Conservation (phyloP, 2,329 filamentous ascomycete genomes). For the Hypocreales sp. region DNA sequence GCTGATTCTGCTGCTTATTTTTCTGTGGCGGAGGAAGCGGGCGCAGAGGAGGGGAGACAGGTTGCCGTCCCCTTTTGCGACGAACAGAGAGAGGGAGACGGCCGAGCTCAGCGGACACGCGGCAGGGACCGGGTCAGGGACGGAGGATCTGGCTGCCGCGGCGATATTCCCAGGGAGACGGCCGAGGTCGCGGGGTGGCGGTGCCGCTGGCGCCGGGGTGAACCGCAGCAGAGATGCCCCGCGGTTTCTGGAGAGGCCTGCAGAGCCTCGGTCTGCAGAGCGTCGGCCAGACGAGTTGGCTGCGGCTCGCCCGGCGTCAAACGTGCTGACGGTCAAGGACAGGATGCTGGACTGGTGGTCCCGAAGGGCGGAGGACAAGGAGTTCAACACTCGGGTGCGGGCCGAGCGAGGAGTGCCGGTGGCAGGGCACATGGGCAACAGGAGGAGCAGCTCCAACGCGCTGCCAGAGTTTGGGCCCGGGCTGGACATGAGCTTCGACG, state of each 20-base stretch:
- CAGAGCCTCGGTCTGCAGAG: slow-evolving; percentile 3
- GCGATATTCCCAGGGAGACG: slow-evolving; percentile 1
- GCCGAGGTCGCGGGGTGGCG: slow-evolving; percentile 8
- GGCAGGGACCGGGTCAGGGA: slow-evolving; percentile 17
- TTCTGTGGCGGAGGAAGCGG: slow-evolving; percentile 30
- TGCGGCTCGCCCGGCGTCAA: not conserved
- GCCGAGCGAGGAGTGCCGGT: not conserved
- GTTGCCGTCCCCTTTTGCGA: slow-evolving; percentile 4
- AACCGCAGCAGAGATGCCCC: slow-evolving; percentile 38
- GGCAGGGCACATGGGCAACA: not conserved
- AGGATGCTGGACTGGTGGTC: slow-evolving; percentile 22
- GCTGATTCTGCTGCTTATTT: slow-evolving; percentile 31
- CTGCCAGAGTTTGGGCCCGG: slow-evolving; percentile 20
- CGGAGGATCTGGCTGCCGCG: not conserved
- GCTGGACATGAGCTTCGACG: slow-evolving; percentile 21
- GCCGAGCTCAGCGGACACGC: slow-evolving; percentile 24
- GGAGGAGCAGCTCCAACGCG: slow-evolving; percentile 7
- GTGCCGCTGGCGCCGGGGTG: slow-evolving; percentile 24
- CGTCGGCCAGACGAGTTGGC: no score
- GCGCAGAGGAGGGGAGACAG: slow-evolving; percentile 9
- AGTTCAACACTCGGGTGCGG: slow-evolving; percentile 4
- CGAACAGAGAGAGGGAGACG: slow-evolving; percentile 9
- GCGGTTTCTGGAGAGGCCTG: slow-evolving; percentile 26
- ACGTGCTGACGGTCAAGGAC: not conserved
- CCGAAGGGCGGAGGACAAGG: slow-evolving; percentile 19